Percentiles rank a stretch among this genome's conserved stretches.
Conservation (phyloP, 148 eudicot genomes). For the Chenopodium suecicum region DNA sequence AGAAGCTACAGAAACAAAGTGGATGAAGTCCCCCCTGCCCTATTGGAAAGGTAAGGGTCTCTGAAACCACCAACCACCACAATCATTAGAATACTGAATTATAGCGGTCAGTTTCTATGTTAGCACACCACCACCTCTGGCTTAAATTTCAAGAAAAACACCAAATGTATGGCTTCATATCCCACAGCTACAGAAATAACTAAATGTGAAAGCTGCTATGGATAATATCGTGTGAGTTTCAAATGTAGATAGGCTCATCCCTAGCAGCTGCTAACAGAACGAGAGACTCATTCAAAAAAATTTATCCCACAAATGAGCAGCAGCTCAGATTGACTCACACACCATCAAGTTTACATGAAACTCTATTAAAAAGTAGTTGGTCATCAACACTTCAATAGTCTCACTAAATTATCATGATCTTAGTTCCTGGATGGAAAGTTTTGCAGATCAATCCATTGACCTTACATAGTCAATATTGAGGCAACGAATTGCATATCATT, state of each 20-base stretch:
- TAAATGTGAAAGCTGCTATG: too few species aligned
- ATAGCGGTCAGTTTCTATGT: neutral
- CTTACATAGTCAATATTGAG: neutral
- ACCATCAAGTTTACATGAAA: too few species aligned
- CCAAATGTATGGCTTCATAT: too few species aligned
- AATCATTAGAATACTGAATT: neutral
- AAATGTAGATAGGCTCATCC: neutral
- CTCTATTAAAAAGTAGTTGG: too few species aligned
- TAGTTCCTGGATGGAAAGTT: neutral
- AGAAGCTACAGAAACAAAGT: neutral
- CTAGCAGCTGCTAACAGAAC: neutral
- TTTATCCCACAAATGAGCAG: neutral
- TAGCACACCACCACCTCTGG: too few species aligned
- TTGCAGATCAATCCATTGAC: neutral
- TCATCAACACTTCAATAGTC: neutral
- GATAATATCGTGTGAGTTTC: too few species aligned
- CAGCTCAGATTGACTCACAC: neutral
- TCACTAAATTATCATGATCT: neutral
- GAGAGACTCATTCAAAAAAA: neutral
- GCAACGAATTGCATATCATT: neutral
- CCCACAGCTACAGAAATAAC: too few species aligned
- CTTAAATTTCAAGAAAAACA: too few species aligned
- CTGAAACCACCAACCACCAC: neutral
- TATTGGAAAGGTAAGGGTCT: neutral
- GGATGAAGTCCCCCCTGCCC: neutral